Evolutionary conservation across 2,329 filamentous ascomycete species (phyloP), one percentile per base, ranked within the genome.

Genomic region (Aspergillus melleus): DNA sequence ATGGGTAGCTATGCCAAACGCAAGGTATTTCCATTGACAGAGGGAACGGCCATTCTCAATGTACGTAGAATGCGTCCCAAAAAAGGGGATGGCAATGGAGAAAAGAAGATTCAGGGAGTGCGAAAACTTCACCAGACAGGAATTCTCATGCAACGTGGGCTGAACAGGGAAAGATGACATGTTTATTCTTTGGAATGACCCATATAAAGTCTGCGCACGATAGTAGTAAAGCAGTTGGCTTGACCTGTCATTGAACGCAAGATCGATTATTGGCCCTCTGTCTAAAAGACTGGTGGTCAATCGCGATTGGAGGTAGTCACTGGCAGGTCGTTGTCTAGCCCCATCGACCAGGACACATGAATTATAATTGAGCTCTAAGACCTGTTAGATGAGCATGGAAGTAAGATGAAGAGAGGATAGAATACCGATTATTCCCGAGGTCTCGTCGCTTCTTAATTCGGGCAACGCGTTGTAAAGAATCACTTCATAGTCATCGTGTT

Each of bases 11-110:
- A 74, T 72, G 19, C 76, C 77, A 20, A 78, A 68, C 16, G 76
- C 60, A n/a, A 79, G 74, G 49, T 79, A 78, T 58, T 69, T 70
- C 74, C 74, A 77, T 51, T 72, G 69, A 61, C 77, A 78, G 11
- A 64, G 57, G 22, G 61, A 60, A 54, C 49, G 51, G 19, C 49
- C 58, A 29, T 59, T 46, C 19, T 52, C 52, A 19, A 26, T 52
- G 20, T 55, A 59, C 4, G 68, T 66, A 2, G 66, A 57, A 58
- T 79, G 77, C 0, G 70, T 75, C 20, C 68, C 71, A 61, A 70
- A 79, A 59, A 79, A 79, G 0, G 77, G 77, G 9, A 77, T 73
- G 6, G 61, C 75, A 26, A 79, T 73, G 2, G 71, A 69, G 64
- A 79, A 78, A 6, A 59, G 58, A 36, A 77, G 70, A 12, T 59